Base-by-base conservation (phyloP, 495 filamentous ascomycete genomes). In the Terfezia boudieri region DNA sequence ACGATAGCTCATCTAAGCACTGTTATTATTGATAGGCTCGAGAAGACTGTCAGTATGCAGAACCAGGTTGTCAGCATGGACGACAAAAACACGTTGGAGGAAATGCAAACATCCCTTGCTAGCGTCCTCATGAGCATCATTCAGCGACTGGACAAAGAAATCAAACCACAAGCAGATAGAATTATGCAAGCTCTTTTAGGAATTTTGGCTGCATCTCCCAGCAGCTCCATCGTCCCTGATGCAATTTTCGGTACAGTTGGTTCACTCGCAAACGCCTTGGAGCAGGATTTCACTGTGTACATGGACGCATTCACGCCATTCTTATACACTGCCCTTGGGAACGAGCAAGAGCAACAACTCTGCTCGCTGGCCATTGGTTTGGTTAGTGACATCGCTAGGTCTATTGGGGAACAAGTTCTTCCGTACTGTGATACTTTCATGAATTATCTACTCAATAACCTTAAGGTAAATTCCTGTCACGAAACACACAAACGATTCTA, bases 351-450 rank as follows among this genome's bases (percentile, higher is more conserved):
- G 70, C 82, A 86, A 35, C 80, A 76, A 67, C 74, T 96, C 37
- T 98, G 92, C 73, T 77, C 88, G 38, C 93, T 98, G 84, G 89
- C 90, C 53, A 95, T 96, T 68, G 90, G 90, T 55, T 73, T 96
- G 49, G 88, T 95, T 57, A 94, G 89, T 66, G 90, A 98, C 64
- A 86, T 98, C 62, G 83, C 85, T 32, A 83, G 90, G 57, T 87
- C 88, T 9, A 71, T 96, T 68, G 86, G 86, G 63, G 82, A 84
- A 64, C 79, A 81, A 65, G 81, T 87, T 60, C 84, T 88, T 69
- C 90, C 89, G 51, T 96, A 79, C 71, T 98, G 90, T 70, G 92
- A 98, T 62, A 73, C 76, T 56, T 95, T 96, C 66, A 98, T 98
- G 90, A 98, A 96, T 70, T 82, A 85, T 62, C 74, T 98, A 38